Evolutionary conservation across 768 basidiomycete species (phyloP), one percentile per base, ranked within the genome.

Genomic region (Hygrophorus russula): DNA sequence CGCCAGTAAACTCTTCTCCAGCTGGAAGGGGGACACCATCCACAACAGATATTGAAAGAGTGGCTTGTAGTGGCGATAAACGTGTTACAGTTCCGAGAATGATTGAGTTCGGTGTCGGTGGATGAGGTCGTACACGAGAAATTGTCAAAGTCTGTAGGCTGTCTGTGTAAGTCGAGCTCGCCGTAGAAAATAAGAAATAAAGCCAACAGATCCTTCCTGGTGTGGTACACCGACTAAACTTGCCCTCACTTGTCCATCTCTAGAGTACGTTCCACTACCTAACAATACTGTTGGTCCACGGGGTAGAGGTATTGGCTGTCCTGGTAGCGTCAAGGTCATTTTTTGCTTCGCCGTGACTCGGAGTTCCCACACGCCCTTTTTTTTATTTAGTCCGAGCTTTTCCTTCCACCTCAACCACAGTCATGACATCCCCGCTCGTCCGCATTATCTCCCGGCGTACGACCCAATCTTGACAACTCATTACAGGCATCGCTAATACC

Each of bases 1-100:
- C 81, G 4, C 91, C 91, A 0, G 74, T 79, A 52, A 92, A 94
- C 52, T 94, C 91, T 58, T 93, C 90, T 20, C 88, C 86, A 6
- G 69, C 63, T 30, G 87, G 80, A 37, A 92, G 67, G 1, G 89
- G 87, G 11, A 84, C 68, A 12, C 84, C 89, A 53, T 96, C 90
- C 32, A 93, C 89, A 5, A 90, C 82, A 17, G 80, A 75, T 50
- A 96, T 90, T 2, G 86, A 80, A 14, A 96, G 62, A 42, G 78
- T 69, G 1, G 91, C 92, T 59, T 93, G 88, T 46, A 78, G 59
- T 1, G 91, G 88, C 0, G 87, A 87, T 37, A 94, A 67, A 10
- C 91, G 80, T 4, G 82, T 84, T 24, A 96, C 73, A 20, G 76
- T 77, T 19, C 91, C 92, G 30, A 93, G 73, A 19, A 93, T 76